Evolutionary conservation across 208 protist species (phyloP).

Genomic region (Giardia duodenalis): DNA sequence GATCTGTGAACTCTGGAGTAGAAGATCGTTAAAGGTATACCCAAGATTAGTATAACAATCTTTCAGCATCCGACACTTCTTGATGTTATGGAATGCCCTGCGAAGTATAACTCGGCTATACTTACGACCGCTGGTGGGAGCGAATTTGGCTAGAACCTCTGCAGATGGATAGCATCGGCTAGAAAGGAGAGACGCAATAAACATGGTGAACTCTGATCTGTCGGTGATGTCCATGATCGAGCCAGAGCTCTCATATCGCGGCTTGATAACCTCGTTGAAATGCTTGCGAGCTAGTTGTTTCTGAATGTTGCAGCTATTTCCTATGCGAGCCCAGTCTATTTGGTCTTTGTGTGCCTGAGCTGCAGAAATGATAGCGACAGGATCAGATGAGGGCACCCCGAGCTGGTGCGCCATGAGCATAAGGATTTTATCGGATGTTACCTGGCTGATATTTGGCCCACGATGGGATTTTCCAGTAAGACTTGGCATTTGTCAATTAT

Average conservation of each 20-base stretch:
- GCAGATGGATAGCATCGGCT: not conserved
- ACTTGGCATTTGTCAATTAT: too few relatives aligned
- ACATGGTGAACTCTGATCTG: not conserved
- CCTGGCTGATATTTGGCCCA: not conserved
- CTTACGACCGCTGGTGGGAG: not conserved
- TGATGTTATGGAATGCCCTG: not conserved
- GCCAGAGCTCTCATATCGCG: not conserved
- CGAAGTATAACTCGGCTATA: not conserved
- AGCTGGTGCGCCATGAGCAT: not conserved
- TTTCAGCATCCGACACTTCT: not conserved
- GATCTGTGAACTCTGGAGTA: too few relatives aligned
- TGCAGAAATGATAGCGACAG: not conserved
- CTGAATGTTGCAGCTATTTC: not conserved
- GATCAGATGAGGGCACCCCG: not conserved
- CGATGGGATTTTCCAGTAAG: too few relatives aligned
- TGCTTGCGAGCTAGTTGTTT: not conserved
- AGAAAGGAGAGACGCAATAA: not conserved
- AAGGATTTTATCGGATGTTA: not conserved
- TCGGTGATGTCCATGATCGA: not conserved
- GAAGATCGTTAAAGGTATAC: not conserved
- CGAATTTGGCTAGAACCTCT: not conserved
- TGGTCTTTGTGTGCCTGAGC: not conserved
- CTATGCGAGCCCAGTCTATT: not conserved
- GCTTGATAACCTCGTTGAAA: conserved; percentile 6
- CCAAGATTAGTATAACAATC: not conserved